phyloP scores from a whole-genome alignment of 345 rosid species.

The Raphanus raphanistrum region DNA sequence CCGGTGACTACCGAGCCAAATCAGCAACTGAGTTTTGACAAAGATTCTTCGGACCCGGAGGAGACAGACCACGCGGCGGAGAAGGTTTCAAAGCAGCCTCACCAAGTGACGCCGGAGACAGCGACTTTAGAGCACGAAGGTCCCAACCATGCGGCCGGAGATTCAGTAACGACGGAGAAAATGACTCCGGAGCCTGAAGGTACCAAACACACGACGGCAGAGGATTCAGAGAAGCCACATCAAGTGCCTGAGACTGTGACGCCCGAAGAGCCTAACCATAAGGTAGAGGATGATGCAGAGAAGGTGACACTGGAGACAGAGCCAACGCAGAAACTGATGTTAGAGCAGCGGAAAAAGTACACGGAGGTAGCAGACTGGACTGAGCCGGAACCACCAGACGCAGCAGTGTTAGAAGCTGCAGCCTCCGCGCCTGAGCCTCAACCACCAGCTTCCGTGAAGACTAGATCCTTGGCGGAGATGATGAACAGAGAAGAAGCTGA shows the following conservation, averaged over 20 bases:
- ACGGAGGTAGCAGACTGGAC: conserved; percentile 38
- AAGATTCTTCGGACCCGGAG: neutral
- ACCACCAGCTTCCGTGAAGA: conserved; percentile 24
- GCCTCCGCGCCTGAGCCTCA: conserved; percentile 19
- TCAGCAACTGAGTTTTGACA: neutral
- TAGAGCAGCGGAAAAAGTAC: conserved; percentile 30
- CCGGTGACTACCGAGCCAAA: neutral
- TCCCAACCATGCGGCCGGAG: conserved; percentile 10
- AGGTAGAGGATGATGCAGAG: conserved; percentile 5
- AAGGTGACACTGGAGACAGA: conserved; percentile 8
- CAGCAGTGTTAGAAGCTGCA: conserved; percentile 37
- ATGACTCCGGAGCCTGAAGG: neutral
- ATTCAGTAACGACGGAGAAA: neutral
- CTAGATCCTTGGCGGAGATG: conserved; percentile 43
- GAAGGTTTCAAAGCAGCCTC: conserved; percentile 3
- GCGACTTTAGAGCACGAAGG: neutral
- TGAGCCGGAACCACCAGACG: conserved; percentile 39
- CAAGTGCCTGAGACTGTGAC: neutral
- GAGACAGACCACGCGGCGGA: conserved; percentile 10
- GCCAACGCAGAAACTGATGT: conserved; percentile 16
- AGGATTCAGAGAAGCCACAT: neutral
- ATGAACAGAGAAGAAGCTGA: conserved; percentile 52
- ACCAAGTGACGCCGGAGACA: neutral
- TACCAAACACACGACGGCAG: neutral
- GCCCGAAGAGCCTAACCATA: conserved; percentile 1